Base-by-base conservation (phyloP, 148 eudicot genomes). In the Talinum fruticosum region DNA sequence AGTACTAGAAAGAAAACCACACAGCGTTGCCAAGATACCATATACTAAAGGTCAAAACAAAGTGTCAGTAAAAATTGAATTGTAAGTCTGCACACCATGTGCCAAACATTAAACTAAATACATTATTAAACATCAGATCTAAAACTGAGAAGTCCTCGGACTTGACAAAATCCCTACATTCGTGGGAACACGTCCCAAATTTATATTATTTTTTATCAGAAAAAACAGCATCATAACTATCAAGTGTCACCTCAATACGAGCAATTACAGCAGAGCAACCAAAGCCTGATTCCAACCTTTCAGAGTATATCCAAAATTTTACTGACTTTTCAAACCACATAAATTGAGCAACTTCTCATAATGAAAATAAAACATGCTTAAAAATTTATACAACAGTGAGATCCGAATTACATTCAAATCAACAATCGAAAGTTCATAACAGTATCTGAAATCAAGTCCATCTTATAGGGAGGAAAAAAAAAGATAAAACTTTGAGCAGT, bases 81-180 rank as follows among this genome's bases (percentile, higher is more conserved):
- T 41, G 44, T 16, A 82, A 66, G 77, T 41, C 81, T 78, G 81
- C 71, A 76, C 5, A 82, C 61, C 84, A 82, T 82, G 81, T 82
- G 81, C 84, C 35, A 26, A 30, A 74, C 66, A 69, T 54, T 73
- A 62, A 45, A 72, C 45, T 15, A 30, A 74, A 82, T 68, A 33
- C 28, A n/a, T 23, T n/a, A 54, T 45, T 54, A 78, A 78, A 61
- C 41, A 71, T 47, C 59, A 70, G 82, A 78, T 82, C 81, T 61
- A 70, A 28, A 62, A 45, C 7, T 67, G 59, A 78, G 57, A 78
- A 24, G 62, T 54, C 81, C 80, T 54, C 73, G 78, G 78, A 61
- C 57, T 57, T 74, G 57, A 78, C 78, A 78, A 73, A 67, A 78
- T 74, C 61, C 76, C 67, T 35, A 81, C 74, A 77, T 54, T 80